Conservation (phyloP, 2,329 filamentous ascomycete genomes). For the Dendrostoma leiphaemia region DNA sequence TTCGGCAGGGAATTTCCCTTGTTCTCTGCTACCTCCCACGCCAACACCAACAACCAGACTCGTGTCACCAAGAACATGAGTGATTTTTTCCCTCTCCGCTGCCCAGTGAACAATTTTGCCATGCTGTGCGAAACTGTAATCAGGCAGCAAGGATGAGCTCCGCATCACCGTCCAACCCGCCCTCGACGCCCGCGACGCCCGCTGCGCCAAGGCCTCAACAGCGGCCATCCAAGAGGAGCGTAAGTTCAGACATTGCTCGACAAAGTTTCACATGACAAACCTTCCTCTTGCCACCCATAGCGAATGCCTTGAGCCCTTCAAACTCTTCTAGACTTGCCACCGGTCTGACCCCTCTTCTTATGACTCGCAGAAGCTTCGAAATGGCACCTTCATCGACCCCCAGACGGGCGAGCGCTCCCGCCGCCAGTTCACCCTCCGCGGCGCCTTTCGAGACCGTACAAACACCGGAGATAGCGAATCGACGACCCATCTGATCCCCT, state of each 20-base stretch:
- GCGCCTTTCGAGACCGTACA: conserved; percentile 36
- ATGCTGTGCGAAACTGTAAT: too few relatives aligned
- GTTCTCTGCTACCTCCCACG: not conserved
- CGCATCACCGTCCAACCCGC: conserved; percentile 18
- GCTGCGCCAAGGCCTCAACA: conserved; percentile 10
- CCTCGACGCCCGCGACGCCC: conserved; percentile 7
- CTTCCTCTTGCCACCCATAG: too few relatives aligned
- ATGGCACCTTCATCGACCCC: conserved; percentile 85
- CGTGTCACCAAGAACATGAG: conserved; percentile 10
- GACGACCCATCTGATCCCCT: conserved; percentile 31
- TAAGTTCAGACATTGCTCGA: conserved; percentile 31
- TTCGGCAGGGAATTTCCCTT: too few relatives aligned
- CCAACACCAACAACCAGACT: conserved; percentile 1
- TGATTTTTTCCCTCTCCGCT: not conserved
- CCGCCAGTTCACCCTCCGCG: conserved; percentile 74
- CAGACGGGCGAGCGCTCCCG: conserved; percentile 81
- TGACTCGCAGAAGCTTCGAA: conserved; percentile 65
- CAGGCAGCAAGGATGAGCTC: conserved; percentile 31
- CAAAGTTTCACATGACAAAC: too few relatives aligned
- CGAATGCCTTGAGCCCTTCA: too few relatives aligned
- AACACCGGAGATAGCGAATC: conserved; percentile 19
- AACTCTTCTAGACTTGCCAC: not conserved
- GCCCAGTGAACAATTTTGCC: too few relatives aligned
- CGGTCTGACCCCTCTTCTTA: not conserved
- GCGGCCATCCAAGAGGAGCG: conserved; percentile 45